Conservation (phyloP, 345 rosid genomes). For the Brassica juncea region DNA sequence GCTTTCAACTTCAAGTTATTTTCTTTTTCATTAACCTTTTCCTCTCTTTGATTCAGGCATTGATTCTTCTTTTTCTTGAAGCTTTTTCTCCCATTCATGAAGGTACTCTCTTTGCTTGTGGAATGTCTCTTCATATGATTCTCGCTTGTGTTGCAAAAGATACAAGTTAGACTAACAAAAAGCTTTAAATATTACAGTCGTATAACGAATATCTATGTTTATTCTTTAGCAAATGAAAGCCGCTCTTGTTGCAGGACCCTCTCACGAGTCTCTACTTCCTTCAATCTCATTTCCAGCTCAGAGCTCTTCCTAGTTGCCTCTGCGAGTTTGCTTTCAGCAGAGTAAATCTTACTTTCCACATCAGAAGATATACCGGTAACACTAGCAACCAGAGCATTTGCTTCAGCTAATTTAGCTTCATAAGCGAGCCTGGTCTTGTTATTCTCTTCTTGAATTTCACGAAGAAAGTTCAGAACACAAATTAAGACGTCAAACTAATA, state of each 20-base stretch:
- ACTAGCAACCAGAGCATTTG: constrained; percentile 61
- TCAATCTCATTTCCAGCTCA: constrained; percentile 72
- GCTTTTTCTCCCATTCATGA: constrained; percentile 71
- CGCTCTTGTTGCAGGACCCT: constrained; percentile 62
- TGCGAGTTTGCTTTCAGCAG: constrained; percentile 67
- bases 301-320: constrained; percentile 66
- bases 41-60: constrained; percentile 58
- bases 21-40: constrained; percentile 59
- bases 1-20: constrained; percentile 50
- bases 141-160: constrained; percentile 52
- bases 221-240: constrained; percentile 70
- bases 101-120: constrained; percentile 70
- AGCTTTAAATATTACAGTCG: too few species aligned
- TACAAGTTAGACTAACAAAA: constrained; percentile 1
- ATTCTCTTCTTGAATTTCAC: constrained; percentile 56
- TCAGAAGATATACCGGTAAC: constrained; percentile 61
- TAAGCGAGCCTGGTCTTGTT: constrained; percentile 52
- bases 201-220: constrained; percentile 23
- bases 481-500: too few species aligned
- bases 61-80: constrained; percentile 55
- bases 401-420: constrained; percentile 63
- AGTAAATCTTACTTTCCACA: constrained; percentile 58
- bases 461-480: constrained; percentile 21
- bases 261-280: constrained; percentile 78
- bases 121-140: constrained; percentile 64